Evolutionary conservation across 768 basidiomycete species (phyloP), one percentile per base, ranked within the genome.

Genomic region (Tricholoma furcatifolium): DNA sequence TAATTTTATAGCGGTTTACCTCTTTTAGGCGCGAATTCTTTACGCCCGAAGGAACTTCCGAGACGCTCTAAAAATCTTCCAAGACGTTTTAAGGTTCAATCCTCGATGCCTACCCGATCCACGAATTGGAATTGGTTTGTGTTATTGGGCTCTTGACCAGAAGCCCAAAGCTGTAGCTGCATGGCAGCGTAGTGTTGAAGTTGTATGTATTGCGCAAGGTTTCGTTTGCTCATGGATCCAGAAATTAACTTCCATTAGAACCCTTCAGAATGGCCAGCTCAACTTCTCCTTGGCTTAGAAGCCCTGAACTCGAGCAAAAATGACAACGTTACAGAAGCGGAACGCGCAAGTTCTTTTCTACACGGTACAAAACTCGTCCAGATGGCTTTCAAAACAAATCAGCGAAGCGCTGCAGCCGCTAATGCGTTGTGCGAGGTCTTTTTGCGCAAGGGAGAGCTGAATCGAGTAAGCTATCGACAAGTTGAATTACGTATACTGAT

Each of bases 81-180:
- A 98, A 66, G 83, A 85, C 43, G 87, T 95, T 8, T 76, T 98
- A 10, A 75, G 80, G 27, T 78, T 89, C 38, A 85, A 83, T 50
- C 94, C 96, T 0, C 70, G 78, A 15, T 93, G 91, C 69, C 72
- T 78, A 21, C 97, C 96, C 0, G 96, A 99, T 67, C 96, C 97
- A 31, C 83, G 97, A 6, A 88, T 98, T 52, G 97, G 97, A 15
- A 92, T 98, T 36, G 97, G 97, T 8, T 72, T 99, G 4, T 98
- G 96, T 68, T 74, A 93, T 18, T 98, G 92, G 93, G 83, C 89
- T 4, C 74, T 97, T 72, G 89, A 89, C 53, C 83, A 96, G 60
- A 87, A 86, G 55, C 76, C 78, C 2, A 87, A 86, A 59, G 97
- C 96, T 0, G 86, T 84, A 58, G 80, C 80, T 20, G 96, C 96